These are phyloP conservation scores for Trichosporon ovoides DNA, from an alignment of 1,284 basidiomycete genomes.

Conservation along the genomic window DNA sequence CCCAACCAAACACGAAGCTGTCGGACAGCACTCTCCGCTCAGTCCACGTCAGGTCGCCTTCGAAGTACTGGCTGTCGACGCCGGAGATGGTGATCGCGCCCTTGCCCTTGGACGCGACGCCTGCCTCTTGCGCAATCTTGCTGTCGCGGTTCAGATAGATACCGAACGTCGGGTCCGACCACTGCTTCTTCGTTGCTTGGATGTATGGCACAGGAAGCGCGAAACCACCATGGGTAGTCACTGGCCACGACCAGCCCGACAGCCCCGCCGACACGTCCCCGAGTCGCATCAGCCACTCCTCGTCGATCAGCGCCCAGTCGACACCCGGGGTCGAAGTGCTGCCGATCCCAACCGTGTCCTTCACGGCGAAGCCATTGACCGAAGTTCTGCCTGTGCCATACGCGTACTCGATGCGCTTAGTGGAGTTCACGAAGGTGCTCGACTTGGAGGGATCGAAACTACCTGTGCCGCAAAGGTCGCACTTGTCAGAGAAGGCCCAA, in stretches of 20 bases:
- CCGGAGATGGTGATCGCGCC: not conserved
- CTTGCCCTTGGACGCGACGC: not conserved
- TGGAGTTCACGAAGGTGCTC: not conserved
- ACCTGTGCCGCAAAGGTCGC: not conserved
- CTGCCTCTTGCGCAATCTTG: not conserved
- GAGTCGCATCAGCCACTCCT: not conserved
- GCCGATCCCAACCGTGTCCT: not conserved
- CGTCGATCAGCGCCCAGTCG: not conserved
- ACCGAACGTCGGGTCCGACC: constrained; percentile 64
- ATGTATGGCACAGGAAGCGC: not conserved
- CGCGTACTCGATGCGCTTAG: not conserved
- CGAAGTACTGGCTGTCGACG: not conserved
- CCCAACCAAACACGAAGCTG: not conserved
- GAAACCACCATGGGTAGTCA: not conserved
- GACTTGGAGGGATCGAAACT: not conserved
- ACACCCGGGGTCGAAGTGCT: not conserved
- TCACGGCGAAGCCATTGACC: not conserved
- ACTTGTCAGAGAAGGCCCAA: not conserved
- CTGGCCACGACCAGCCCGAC: not conserved
- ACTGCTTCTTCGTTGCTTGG: constrained; percentile 36
- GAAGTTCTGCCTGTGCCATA: not conserved
- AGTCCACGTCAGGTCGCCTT: not conserved
- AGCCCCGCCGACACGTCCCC: not conserved
- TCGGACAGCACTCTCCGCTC: not conserved
- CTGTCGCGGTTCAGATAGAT: constrained; percentile 64